Evolutionary conservation across 768 basidiomycete species (phyloP).

Genomic region (Solioccasus polychromus): DNA sequence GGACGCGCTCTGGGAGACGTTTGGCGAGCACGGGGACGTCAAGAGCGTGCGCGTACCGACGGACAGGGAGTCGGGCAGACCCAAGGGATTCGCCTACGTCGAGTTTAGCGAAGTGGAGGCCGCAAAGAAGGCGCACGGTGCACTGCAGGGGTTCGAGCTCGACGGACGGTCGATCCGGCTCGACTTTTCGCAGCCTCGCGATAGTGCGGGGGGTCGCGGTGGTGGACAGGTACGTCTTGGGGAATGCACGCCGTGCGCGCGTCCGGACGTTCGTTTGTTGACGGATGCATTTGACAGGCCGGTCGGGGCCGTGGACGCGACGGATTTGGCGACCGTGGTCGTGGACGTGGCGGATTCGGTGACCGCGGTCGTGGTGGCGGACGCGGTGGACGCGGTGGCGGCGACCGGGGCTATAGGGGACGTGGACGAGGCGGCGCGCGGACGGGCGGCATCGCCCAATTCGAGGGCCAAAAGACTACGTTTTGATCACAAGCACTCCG

Average conservation of each 20-base stretch:
- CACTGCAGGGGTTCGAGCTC: slow-evolving; percentile 67
- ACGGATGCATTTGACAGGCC: too few relatives aligned
- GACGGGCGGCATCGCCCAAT: slow-evolving; percentile 50
- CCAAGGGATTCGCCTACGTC: slow-evolving; percentile 97
- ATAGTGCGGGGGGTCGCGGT: slow-evolving; percentile 51
- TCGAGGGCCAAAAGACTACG: slow-evolving; percentile 53
- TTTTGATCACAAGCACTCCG: too few relatives aligned
- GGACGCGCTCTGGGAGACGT: slow-evolving; percentile 85
- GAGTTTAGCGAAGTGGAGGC: slow-evolving; percentile 81
- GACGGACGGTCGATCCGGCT: slow-evolving; percentile 79
- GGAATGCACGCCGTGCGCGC: too few relatives aligned
- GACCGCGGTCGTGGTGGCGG: slow-evolving; percentile 45
- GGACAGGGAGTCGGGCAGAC: slow-evolving; percentile 83
- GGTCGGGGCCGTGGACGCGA: slow-evolving; percentile 25
- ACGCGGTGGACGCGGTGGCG: slow-evolving; percentile 42
- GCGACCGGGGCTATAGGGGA: slow-evolving; percentile 33
- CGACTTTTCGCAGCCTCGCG: slow-evolving; percentile 84
- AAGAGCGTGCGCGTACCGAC: slow-evolving; percentile 89
- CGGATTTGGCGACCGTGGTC: slow-evolving; percentile 30
- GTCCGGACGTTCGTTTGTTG: too few relatives aligned
- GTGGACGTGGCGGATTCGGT: slow-evolving; percentile 39
- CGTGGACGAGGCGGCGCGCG: slow-evolving; percentile 45
- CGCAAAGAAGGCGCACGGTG: slow-evolving; percentile 78
- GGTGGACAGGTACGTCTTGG: slow-evolving; percentile 46
- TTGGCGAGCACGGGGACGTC: slow-evolving; percentile 82